phyloP scores from a whole-genome alignment of 192 early-diverging fungal species.

The Coemansia sp. region DNA sequence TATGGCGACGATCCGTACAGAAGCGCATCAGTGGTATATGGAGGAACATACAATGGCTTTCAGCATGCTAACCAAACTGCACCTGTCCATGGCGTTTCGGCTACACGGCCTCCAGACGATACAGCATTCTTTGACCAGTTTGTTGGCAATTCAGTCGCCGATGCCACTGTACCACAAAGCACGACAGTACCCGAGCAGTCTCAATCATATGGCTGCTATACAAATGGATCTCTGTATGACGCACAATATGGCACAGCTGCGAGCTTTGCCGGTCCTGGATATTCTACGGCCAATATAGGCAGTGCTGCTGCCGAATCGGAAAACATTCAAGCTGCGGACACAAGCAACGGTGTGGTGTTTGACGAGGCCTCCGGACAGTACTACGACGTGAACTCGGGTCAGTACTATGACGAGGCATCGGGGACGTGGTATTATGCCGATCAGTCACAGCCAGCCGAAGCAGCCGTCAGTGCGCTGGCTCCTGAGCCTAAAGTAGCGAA shows the following conservation, averaged over 20 bases:
- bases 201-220: not conserved
- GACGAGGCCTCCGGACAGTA: slow-evolving; percentile 41
- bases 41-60: slow-evolving; percentile 20
- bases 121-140: slow-evolving; percentile 36
- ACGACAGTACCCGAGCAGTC: not conserved
- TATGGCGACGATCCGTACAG: slow-evolving; percentile 24
- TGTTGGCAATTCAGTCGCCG: not conserved
- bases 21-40: slow-evolving; percentile 44
- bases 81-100: not conserved
- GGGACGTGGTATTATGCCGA: slow-evolving; percentile 49
- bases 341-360: slow-evolving; percentile 27
- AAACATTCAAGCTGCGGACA: not conserved
- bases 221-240: not conserved
- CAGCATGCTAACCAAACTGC: slow-evolving; percentile 17
- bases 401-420: slow-evolving; percentile 45
- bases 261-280: not conserved
- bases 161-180: not conserved
- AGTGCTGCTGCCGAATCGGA: not conserved
- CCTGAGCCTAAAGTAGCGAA: not conserved
- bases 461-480: not conserved
- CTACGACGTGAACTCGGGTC: slow-evolving; percentile 47
- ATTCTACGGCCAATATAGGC: not conserved
- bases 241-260: not conserved
- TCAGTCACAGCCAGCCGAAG: slow-evolving; percentile 1
- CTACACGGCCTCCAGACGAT: slow-evolving; percentile 7